Evolutionary conservation across 352 stramenopile species (phyloP).

Genomic region (Ochromonadaceae sp.): DNA sequence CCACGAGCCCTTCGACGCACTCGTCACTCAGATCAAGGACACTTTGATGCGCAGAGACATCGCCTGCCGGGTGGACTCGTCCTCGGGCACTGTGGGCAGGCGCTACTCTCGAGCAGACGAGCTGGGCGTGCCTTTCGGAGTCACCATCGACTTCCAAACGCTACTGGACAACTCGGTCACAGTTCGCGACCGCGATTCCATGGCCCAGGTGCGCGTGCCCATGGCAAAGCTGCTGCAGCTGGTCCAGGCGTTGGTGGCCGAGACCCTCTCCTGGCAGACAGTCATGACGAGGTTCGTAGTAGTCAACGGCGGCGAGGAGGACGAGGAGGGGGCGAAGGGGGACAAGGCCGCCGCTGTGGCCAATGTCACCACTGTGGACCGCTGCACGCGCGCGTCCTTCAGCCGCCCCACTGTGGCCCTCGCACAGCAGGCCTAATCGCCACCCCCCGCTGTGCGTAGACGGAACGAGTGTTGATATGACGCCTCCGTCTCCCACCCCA

Average conservation of each 20-base stretch:
- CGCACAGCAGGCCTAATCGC: too few relatives aligned
- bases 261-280: slow-evolving; percentile 9
- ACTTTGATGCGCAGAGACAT: slow-evolving; percentile 38
- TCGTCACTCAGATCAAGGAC: slow-evolving; percentile 53
- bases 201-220: slow-evolving; percentile 59
- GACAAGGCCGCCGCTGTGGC: slow-evolving; percentile 23
- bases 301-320: slow-evolving; percentile 11
- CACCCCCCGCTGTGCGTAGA: too few relatives aligned
- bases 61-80: slow-evolving; percentile 29
- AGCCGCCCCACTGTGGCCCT: too few relatives aligned
- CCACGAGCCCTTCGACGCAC: slow-evolving; percentile 53
- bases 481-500: too few relatives aligned
- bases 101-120: slow-evolving; percentile 85
- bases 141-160: slow-evolving; percentile 97
- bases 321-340: slow-evolving; percentile 1
- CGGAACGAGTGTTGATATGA: too few relatives aligned
- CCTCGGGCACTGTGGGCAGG: slow-evolving; percentile 1
- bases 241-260: not conserved
- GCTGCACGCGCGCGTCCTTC: slow-evolving; percentile 29
- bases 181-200: slow-evolving; percentile 92
- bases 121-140: slow-evolving; percentile 90
- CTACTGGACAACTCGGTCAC: slow-evolving; percentile 79
- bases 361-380: slow-evolving; percentile 15
- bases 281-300: not conserved
- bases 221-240: not conserved